A percentile compares a stretch with the other conserved stretches of the same genome.
Conservation (phyloP, 2,329 filamentous ascomycete genomes). For the Leptographium flavum region DNA sequence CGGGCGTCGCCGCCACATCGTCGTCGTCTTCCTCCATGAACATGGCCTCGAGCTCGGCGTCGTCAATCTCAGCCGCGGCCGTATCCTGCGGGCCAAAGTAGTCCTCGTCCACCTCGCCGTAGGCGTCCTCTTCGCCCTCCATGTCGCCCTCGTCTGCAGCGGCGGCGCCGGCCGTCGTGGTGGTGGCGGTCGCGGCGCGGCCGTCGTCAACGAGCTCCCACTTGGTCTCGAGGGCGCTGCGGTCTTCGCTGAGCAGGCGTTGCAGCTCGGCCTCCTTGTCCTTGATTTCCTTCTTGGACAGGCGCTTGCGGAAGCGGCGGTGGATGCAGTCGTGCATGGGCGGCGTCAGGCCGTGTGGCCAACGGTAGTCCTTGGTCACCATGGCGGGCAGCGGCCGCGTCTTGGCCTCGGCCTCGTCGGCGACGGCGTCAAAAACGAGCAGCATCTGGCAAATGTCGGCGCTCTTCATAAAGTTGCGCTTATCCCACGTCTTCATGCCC, state of each 20-base stretch:
- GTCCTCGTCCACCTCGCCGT: constrained; percentile 47
- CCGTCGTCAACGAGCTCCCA: constrained; percentile 50
- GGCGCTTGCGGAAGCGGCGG: constrained; percentile 68
- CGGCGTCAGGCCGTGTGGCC: constrained; percentile 75
- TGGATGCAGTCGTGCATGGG: constrained; percentile 78
- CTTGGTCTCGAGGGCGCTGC: constrained; percentile 40
- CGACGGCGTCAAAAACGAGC: constrained; percentile 56
- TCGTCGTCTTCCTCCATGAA: constrained; percentile 36
- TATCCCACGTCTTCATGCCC: constrained; percentile 88
- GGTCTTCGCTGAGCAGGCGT: constrained; percentile 56
- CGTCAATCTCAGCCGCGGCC: constrained; percentile 17
- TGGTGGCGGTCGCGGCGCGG: constrained; percentile 14
- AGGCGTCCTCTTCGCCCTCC: constrained; percentile 31
- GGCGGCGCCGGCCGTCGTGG: constrained; percentile 17
- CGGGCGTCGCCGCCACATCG: constrained; percentile 20
- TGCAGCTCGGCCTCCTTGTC: constrained; percentile 72
- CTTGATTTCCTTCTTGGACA: constrained; percentile 71
- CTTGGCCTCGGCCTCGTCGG: constrained; percentile 50
- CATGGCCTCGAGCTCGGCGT: constrained; percentile 22
- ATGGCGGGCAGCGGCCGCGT: constrained; percentile 56
- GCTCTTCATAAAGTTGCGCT: constrained; percentile 75
- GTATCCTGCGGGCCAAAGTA: constrained; percentile 15
- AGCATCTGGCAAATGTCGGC: constrained; percentile 86
- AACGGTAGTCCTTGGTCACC: constrained; percentile 55
- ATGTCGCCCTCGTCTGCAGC: constrained; percentile 22